Evolutionary conservation across 1,139 yeast genomes (phyloP).

Genomic region (Magnusiomyces starmeri): DNA sequence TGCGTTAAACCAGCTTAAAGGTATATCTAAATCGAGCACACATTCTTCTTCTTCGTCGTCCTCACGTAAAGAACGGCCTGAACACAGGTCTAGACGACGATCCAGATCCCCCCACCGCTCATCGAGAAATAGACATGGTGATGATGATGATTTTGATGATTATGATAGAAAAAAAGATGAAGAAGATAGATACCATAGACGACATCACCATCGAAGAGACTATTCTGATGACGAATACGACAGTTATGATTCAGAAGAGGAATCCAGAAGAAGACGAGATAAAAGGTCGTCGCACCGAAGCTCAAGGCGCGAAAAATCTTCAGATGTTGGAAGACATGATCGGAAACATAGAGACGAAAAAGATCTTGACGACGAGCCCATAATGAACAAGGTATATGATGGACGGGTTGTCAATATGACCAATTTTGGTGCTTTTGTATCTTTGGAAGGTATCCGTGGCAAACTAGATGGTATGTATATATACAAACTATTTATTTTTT

Average conservation of each 20-base stretch:
- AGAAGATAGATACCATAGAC: neutral
- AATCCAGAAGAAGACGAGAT: conserved; percentile 1
- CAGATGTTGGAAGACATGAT: too few relatives aligned
- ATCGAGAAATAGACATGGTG: conserved; percentile 1
- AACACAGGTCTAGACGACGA: neutral
- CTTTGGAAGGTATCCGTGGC: conserved; percentile 37
- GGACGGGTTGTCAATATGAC: conserved; percentile 58
- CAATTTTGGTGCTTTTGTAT: conserved; percentile 73
- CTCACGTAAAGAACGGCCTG: neutral
- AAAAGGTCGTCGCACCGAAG: neutral
- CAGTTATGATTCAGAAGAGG: conserved; percentile 9
- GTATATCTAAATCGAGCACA: neutral
- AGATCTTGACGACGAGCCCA: conserved; percentile 32
- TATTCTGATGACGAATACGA: conserved; percentile 7
- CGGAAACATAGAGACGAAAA: too few relatives aligned
- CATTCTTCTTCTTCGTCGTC: conserved; percentile 7
- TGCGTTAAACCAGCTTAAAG: conserved; percentile 10
- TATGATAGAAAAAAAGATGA: conserved; percentile 6
- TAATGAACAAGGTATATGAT: conserved; percentile 43
- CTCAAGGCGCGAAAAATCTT: neutral
- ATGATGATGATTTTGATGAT: conserved; percentile 4
- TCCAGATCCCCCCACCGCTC: neutral
- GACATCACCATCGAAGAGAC: neutral
- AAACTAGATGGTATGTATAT: conserved; percentile 46
- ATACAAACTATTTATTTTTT: too few relatives aligned